Evolutionary conservation across 805 yeast species (phyloP).

Genomic region (Priceomyces carsonii): DNA sequence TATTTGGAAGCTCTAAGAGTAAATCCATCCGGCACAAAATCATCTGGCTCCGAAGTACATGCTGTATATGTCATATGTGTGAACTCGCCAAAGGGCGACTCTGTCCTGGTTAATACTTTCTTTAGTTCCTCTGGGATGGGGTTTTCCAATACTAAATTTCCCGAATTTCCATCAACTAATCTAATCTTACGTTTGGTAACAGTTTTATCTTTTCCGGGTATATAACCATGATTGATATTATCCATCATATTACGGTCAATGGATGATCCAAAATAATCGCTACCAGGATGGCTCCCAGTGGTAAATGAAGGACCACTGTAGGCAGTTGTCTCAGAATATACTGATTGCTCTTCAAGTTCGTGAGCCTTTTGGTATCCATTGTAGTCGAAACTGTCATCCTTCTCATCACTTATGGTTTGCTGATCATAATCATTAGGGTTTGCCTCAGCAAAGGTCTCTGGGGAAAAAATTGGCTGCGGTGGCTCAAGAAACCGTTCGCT

Average conservation of each 20-base stretch:
- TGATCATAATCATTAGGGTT: slow-evolving; percentile 32
- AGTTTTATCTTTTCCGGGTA: slow-evolving; percentile 69
- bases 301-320: slow-evolving; percentile 32
- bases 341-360: slow-evolving; percentile 33
- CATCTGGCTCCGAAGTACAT: slow-evolving; percentile 90
- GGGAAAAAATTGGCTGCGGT: slow-evolving; percentile 67
- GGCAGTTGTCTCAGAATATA: slow-evolving; percentile 37
- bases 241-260: slow-evolving; percentile 51
- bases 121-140: slow-evolving; percentile 90
- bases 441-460: slow-evolving; percentile 64
- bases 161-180: slow-evolving; percentile 59
- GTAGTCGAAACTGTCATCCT: slow-evolving; percentile 27
- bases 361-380: slow-evolving; percentile 36
- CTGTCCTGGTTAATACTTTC: slow-evolving; percentile 82
- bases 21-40: slow-evolving; percentile 77
- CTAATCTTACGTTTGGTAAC: slow-evolving; percentile 71
- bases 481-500: slow-evolving; percentile 58
- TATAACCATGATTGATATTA: slow-evolving; percentile 37
- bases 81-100: slow-evolving; percentile 79
- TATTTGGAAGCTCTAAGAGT: slow-evolving; percentile 81
- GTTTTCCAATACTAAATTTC: slow-evolving; percentile 87
- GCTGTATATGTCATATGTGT: slow-evolving; percentile 97
- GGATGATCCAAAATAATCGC: slow-evolving; percentile 45
- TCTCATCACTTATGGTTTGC: slow-evolving; percentile 32
- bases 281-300: slow-evolving; percentile 19